Evolutionary conservation across 2,329 filamentous ascomycete genomes (phyloP), one percentile per base, ranked within the genome.

Genomic region (Dothideomycetes sp.): DNA sequence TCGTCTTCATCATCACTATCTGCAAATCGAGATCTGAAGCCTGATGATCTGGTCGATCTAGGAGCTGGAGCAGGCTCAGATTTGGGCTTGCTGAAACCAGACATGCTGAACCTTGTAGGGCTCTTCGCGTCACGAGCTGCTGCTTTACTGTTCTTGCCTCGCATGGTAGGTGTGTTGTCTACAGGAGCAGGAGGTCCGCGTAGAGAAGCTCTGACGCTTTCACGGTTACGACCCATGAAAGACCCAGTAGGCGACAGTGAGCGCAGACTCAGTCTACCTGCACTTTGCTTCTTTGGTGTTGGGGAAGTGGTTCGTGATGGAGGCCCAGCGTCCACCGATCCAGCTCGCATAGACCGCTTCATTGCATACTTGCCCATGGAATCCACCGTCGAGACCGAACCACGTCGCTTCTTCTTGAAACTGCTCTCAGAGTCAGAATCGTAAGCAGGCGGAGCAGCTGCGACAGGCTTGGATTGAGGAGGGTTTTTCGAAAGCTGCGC

Each of bases 321-420:
- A 5, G 37, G n/a, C 10, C 37, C 37, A 27, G 55, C 50, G 35
- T 60, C 58, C 7, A 63, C 58, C 15, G 65, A 56, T 18, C 61
- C 56, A 18, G 62, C 64, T 45, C 87, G 74, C 83, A 94, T 84
- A 2, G 83, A 85, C 37, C 69, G 73, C 43, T 80, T 79, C 68
- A 94, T 84, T 1, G 67, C 71, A 39, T 77, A 73, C 17, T 62
- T 54, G 4, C 65, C 64, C 0, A 69, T 69, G 30, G 68, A 61
- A 28, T 62, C 61, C 4, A 47, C 41, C 1, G 52, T 38, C 42
- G 56, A 45, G 34, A 45, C 38, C 43, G 49, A 43, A 5, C 5
- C 59, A 56, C 37, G 64, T 56, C 25, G 71, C 63, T 46, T 72
- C 30, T 67, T 62, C 54, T 76, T 82, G 65, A 94, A 94, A 57